Percentiles rank a stretch among this genome's conserved stretches.
phyloP scores from a whole-genome alignment of 768 basidiomycete species.

The Phylloporus arenicola region DNA sequence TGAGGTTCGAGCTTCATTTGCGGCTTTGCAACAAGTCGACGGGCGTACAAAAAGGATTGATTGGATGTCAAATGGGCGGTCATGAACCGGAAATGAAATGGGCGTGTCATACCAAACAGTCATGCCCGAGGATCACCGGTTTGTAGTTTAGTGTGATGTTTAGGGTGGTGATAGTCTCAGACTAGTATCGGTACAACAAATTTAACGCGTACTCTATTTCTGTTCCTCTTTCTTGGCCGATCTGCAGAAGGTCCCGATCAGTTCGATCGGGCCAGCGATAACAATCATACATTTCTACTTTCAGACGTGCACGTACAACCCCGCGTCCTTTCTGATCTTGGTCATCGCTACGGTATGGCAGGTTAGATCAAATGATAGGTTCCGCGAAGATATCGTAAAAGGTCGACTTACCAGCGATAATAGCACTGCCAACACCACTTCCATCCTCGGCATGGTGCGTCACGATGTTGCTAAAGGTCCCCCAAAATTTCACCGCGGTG shows the following conservation, averaged over 20 bases:
- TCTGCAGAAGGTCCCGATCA: not conserved
- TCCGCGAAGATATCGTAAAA: not conserved
- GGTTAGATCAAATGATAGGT: slow-evolving; percentile 1
- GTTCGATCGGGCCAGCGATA: not conserved
- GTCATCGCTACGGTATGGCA: slow-evolving; percentile 68
- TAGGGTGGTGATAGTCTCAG: no score
- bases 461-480: slow-evolving; percentile 36
- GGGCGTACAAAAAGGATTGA: not conserved
- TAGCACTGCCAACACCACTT: slow-evolving; percentile 92
- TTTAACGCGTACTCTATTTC: not conserved
- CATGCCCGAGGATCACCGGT: no score
- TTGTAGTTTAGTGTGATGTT: no score
- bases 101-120: no score
- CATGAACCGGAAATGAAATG: not conserved
- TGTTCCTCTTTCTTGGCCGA: no score
- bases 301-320: slow-evolving; percentile 50
- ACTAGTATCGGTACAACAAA: not conserved
- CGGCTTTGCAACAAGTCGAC: no score
- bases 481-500: slow-evolving; percentile 36
- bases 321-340: slow-evolving; percentile 67
- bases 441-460: slow-evolving; percentile 43
- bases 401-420: slow-evolving; percentile 69
- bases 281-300: not conserved
- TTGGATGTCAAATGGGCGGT: not conserved
- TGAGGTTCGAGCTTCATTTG: no score